A percentile compares a stretch with the other conserved stretches of the same genome.
phyloP scores from a whole-genome alignment of 768 basidiomycete genomes.

The Psilocybe azurescens region DNA sequence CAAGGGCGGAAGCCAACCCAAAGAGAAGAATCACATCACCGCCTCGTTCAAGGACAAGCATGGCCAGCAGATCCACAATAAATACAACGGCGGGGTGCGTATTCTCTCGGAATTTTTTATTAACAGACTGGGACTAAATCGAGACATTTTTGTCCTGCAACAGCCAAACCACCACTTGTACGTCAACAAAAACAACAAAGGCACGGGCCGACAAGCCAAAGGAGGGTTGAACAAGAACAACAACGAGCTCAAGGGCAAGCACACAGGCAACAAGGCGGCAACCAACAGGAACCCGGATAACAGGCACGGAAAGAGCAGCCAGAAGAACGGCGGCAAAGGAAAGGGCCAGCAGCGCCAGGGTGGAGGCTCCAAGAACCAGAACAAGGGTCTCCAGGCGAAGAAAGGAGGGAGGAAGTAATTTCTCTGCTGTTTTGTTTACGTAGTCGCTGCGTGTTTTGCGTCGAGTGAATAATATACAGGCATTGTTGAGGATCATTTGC shows the following conservation, averaged over 20 bases:
- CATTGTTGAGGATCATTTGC: too few relatives aligned
- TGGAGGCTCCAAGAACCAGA: conserved; percentile 5
- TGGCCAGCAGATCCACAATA: conserved; percentile 1
- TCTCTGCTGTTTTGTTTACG: background rate
- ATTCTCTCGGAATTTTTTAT: background rate
- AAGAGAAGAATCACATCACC: conserved; percentile 17
- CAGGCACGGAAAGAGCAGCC: conserved; percentile 4
- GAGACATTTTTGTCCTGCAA: background rate
- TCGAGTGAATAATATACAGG: too few relatives aligned
- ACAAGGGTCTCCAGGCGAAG: conserved; percentile 10
- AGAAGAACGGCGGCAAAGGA: conserved; percentile 8
- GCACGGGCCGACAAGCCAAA: conserved; percentile 6
- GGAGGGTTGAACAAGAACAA: conserved; percentile 9
- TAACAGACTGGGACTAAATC: background rate
- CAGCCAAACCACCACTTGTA: conserved; percentile 12
- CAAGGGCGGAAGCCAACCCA: conserved; percentile 14
- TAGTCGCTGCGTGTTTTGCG: too few relatives aligned
- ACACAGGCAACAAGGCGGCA: background rate
- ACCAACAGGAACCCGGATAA: background rate
- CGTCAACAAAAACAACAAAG: conserved; percentile 8
- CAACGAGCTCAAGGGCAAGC: conserved; percentile 3
- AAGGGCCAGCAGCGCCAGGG: conserved; percentile 4
- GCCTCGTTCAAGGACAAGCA: conserved; percentile 12
- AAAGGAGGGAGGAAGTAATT: background rate
- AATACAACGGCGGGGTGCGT: conserved; percentile 9